phyloP scores from a whole-genome alignment of 169 alveolate species.

The Sarcocystis neurona region DNA sequence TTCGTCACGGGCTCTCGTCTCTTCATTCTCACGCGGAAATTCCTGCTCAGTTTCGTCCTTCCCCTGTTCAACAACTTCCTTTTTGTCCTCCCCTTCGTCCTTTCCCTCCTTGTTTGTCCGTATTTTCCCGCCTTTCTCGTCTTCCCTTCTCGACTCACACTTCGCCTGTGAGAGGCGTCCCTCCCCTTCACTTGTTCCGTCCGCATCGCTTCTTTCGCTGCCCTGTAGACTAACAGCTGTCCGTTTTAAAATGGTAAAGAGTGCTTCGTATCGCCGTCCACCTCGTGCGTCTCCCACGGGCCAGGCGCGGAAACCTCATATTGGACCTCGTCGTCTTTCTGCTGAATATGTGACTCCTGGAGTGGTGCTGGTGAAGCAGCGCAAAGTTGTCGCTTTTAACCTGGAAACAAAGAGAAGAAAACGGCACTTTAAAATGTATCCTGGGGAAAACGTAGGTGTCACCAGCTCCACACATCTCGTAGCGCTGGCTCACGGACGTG shows the following conservation, averaged over 20 bases:
- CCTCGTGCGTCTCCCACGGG: slow-evolving; percentile 86
- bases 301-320: slow-evolving; percentile 81
- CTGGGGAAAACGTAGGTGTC: slow-evolving; percentile 80
- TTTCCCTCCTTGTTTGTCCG: no score
- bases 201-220: not conserved
- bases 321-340: slow-evolving; percentile 81
- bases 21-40: not conserved
- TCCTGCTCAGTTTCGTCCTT: no score
- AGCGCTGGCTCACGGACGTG: slow-evolving; percentile 77
- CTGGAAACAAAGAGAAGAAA: slow-evolving; percentile 72
- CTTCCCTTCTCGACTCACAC: not conserved
- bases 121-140: not conserved
- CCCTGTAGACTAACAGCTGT: not conserved
- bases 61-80: no score
- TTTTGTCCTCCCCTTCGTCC: no score
- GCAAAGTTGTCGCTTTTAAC: slow-evolving; percentile 78
- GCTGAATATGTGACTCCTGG: slow-evolving; percentile 86
- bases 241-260: slow-evolving; percentile 81
- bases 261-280: slow-evolving; percentile 83
- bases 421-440: slow-evolving; percentile 82
- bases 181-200: not conserved
- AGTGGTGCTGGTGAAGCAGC: slow-evolving; percentile 71
- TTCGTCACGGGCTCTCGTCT: not conserved
- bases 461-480: slow-evolving; percentile 59
- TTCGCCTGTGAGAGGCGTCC: not conserved